Percentiles rank a stretch among this genome's conserved stretches.
phyloP scores from a whole-genome alignment of 352 stramenopile species.

The Pythium apleroticum region DNA sequence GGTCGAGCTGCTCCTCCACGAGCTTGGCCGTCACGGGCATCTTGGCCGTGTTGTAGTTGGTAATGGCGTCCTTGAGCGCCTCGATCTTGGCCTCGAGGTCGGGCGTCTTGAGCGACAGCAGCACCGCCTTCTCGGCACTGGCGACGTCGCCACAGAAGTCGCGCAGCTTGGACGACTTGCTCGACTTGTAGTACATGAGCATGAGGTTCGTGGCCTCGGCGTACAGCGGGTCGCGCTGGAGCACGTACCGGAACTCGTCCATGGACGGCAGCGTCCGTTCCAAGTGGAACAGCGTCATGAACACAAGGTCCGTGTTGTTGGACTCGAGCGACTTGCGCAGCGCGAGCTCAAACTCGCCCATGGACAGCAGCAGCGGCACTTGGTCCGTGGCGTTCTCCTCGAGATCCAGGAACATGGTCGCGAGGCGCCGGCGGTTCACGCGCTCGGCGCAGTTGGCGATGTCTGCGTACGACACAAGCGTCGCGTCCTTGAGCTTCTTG shows the following conservation, averaged over 20 bases:
- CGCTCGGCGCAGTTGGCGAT: slow-evolving; percentile 82
- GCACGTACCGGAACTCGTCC: slow-evolving; percentile 79
- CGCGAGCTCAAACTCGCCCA: slow-evolving; percentile 90
- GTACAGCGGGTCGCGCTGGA: slow-evolving; percentile 73
- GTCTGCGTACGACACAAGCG: slow-evolving; percentile 78
- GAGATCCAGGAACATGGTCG: slow-evolving; percentile 90
- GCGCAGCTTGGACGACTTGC: slow-evolving; percentile 57
- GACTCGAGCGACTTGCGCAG: slow-evolving; percentile 88
- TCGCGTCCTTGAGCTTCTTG: slow-evolving; percentile 82
- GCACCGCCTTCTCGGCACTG: slow-evolving; percentile 71
- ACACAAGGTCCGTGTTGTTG: slow-evolving; percentile 89
- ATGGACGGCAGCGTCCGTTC: slow-evolving; percentile 76
- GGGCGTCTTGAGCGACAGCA: slow-evolving; percentile 63
- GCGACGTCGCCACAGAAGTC: slow-evolving; percentile 63
- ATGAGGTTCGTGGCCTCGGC: slow-evolving; percentile 73
- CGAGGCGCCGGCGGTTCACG: slow-evolving; percentile 77
- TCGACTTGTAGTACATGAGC: slow-evolving; percentile 75
- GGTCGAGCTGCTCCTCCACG: slow-evolving; percentile 84
- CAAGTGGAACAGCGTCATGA: slow-evolving; percentile 88
- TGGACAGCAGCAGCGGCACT: slow-evolving; percentile 87
- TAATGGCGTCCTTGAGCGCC: slow-evolving; percentile 61
- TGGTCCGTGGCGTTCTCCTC: slow-evolving; percentile 87
- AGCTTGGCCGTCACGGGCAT: slow-evolving; percentile 63
- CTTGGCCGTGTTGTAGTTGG: slow-evolving; percentile 72
- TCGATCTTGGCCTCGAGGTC: slow-evolving; percentile 70